Conservation (phyloP, 345 rosid species). For the Gossypium thurberi region DNA sequence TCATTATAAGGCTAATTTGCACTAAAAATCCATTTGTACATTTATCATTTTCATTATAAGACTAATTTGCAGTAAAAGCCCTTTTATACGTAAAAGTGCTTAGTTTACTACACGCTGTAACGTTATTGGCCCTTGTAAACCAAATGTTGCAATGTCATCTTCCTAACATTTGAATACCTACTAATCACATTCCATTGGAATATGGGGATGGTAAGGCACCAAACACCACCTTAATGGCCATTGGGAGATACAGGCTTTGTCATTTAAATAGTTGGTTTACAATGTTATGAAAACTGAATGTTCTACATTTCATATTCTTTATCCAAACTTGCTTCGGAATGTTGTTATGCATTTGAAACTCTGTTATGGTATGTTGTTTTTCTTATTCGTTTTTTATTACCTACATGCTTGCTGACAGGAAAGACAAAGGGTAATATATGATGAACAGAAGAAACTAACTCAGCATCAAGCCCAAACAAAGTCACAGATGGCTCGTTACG, state of each 20-base stretch:
- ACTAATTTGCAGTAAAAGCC: background rate
- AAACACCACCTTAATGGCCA: background rate
- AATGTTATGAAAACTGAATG: background rate
- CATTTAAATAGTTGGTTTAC: background rate
- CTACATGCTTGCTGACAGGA: conserved; percentile 45
- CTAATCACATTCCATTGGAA: background rate
- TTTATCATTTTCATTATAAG: no score
- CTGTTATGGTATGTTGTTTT: background rate
- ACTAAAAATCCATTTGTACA: background rate
- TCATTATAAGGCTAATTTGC: background rate
- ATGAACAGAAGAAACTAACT: conserved; percentile 86
- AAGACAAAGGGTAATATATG: conserved; percentile 77
- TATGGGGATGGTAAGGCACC: background rate
- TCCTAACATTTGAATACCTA: background rate
- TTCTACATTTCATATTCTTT: conserved; percentile 6
- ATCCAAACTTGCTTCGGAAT: conserved; percentile 3
- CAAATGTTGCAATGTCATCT: background rate
- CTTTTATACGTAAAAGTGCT: background rate
- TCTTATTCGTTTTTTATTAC: background rate
- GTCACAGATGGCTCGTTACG: conserved; percentile 95
- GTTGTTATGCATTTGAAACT: background rate
- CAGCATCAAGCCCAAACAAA: conserved; percentile 89
- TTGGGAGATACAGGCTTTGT: background rate
- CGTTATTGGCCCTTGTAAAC: background rate
- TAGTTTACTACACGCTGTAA: background rate